phyloP scores from a whole-genome alignment of 1,284 basidiomycete genomes.

The Cryptococcus sp. region DNA sequence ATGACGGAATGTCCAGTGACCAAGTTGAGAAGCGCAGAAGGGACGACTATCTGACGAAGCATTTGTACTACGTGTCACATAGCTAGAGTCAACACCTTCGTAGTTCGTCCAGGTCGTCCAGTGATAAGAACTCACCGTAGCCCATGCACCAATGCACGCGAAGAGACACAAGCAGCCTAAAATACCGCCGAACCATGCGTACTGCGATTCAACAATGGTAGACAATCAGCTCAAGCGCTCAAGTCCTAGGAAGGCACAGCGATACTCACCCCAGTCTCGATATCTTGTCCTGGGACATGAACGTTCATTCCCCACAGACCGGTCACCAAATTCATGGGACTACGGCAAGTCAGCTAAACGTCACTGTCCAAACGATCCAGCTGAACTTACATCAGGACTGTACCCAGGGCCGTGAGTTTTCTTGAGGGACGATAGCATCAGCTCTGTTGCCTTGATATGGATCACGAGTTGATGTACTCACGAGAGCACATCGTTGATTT shows the following conservation, averaged over 20 bases:
- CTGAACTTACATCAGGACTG: slow-evolving; percentile 75
- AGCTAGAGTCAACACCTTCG: neutral
- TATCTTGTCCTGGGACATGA: slow-evolving; percentile 76
- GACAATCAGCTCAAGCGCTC: slow-evolving; percentile 1
- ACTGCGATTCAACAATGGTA: slow-evolving; percentile 53
- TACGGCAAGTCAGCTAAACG: slow-evolving; percentile 8
- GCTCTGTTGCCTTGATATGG: neutral
- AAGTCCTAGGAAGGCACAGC: slow-evolving; percentile 1
- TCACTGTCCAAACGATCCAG: neutral
- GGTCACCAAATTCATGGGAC: slow-evolving; percentile 91
- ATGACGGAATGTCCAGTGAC: too few relatives aligned
- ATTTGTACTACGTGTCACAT: slow-evolving; percentile 17
- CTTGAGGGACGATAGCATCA: slow-evolving; percentile 58
- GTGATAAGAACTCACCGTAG: slow-evolving; percentile 58
- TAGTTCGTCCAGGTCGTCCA: neutral
- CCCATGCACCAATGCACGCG: slow-evolving; percentile 76
- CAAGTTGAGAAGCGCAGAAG: too few relatives aligned
- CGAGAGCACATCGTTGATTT: slow-evolving; percentile 94
- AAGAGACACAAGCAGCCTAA: slow-evolving; percentile 74
- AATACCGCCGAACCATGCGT: slow-evolving; percentile 82
- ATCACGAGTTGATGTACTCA: slow-evolving; percentile 17
- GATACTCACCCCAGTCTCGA: slow-evolving; percentile 52
- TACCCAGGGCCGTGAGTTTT: slow-evolving; percentile 98
- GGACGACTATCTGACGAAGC: slow-evolving; percentile 19
- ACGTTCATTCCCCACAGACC: slow-evolving; percentile 60